These are phyloP conservation scores for Suillus placidus DNA, from an alignment of 768 basidiomycete species.

Conservation along the genomic window DNA sequence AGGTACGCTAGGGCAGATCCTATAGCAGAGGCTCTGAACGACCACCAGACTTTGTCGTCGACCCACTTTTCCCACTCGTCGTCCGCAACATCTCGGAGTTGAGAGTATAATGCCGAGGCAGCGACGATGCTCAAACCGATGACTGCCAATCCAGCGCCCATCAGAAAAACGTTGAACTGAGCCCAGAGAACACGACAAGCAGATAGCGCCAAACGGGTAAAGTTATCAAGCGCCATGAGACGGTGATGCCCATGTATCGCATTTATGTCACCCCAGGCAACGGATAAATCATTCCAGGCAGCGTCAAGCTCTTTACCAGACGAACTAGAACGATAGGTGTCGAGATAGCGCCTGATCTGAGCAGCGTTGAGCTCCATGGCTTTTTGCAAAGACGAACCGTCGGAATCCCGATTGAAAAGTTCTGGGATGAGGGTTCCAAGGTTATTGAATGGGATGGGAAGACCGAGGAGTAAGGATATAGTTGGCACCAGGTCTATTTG, in stretches of 20 bases:
- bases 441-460: conserved; percentile 96
- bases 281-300: conserved; percentile 56
- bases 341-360: conserved; percentile 81
- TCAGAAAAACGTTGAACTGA: conserved; percentile 82
- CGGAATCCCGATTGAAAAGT: conserved; percentile 61
- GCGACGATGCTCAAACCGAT: conserved; percentile 59
- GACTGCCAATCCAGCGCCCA: conserved; percentile 69
- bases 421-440: conserved; percentile 92
- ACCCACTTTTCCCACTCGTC: conserved; percentile 49
- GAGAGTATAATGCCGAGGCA: conserved; percentile 55
- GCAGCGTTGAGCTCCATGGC: conserved; percentile 70
- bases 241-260: conserved; percentile 24
- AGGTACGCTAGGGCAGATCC: conserved; percentile 44
- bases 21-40: conserved; percentile 36
- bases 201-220: conserved; percentile 41
- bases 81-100: conserved; percentile 42
- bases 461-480: conserved; percentile 83
- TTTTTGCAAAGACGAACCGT: conserved; percentile 44
- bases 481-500: conserved; percentile 92
- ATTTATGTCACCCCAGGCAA: conserved; percentile 45
- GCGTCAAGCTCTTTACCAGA: conserved; percentile 76
- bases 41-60: conserved; percentile 30
- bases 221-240: conserved; percentile 22
- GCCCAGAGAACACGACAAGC: conserved; percentile 92
- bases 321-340: conserved; percentile 69